These are phyloP conservation scores for Lepiota venenata DNA, from an alignment of 768 basidiomycete genomes.

Conservation along the genomic window DNA sequence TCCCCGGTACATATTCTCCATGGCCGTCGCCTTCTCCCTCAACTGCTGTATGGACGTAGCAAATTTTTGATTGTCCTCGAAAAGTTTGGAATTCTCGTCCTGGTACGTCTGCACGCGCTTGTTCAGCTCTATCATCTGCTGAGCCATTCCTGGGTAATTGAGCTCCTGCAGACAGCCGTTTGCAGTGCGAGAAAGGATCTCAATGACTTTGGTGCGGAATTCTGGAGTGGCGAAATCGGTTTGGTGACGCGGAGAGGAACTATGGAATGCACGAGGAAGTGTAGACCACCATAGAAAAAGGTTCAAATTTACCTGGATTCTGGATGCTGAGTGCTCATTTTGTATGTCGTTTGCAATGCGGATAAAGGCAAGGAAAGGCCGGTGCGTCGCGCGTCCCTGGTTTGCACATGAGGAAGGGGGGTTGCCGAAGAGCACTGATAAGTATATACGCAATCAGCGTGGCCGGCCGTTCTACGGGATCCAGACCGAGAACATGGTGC, in stretches of 20 bases:
- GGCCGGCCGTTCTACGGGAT: no score
- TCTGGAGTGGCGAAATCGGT: background rate
- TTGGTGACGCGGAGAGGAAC: background rate
- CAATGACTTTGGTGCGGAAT: conserved; percentile 33
- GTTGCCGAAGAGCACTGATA: no score
- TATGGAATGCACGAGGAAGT: background rate
- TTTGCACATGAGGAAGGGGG: no score
- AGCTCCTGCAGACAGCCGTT: conserved; percentile 45
- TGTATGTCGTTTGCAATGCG: background rate
- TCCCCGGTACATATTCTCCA: conserved; percentile 17
- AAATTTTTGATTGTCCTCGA: conserved; percentile 35
- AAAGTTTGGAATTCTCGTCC: conserved; percentile 35
- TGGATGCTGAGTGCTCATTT: background rate
- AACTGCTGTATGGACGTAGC: conserved; percentile 18
- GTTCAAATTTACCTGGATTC: background rate
- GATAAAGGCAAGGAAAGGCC: background rate
- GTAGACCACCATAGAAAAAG: background rate
- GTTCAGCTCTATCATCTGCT: conserved; percentile 33
- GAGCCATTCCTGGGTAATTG: conserved; percentile 42
- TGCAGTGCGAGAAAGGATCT: conserved; percentile 40
- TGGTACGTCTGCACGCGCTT: conserved; percentile 27
- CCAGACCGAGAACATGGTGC: no score
- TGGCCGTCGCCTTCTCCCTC: conserved; percentile 16
- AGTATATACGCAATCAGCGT: no score
- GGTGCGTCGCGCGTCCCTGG: background rate